Evolutionary conservation across 805 yeast species (phyloP).

Genomic region (Cyberlindnera petersonii): DNA sequence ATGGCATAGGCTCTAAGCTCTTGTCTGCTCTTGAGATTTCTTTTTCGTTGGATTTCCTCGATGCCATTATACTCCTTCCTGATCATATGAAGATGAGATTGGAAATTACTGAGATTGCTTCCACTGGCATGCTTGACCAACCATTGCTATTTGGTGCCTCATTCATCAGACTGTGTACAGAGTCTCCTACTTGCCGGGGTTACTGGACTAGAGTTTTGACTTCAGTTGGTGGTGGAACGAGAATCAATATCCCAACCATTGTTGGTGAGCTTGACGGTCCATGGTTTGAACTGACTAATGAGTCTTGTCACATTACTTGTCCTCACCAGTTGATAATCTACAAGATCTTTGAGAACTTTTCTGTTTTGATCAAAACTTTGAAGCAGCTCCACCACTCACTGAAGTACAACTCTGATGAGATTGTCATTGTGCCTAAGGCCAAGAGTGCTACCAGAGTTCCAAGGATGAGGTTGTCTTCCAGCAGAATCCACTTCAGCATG

Average conservation of each 20-base stretch:
- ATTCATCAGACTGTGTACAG: conserved; percentile 43
- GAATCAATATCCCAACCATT: conserved; percentile 30
- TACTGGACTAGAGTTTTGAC: conserved; percentile 49
- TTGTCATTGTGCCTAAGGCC: conserved; percentile 37
- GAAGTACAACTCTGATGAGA: conserved; percentile 35
- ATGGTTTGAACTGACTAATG: conserved; percentile 38
- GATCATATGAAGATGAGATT: conserved; percentile 46
- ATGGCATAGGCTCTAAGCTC: conserved; percentile 17
- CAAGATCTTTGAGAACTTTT: conserved; percentile 73
- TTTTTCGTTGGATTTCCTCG: conserved; percentile 22
- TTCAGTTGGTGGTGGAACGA: conserved; percentile 33
- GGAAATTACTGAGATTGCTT: conserved; percentile 35
- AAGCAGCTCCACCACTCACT: conserved; percentile 56
- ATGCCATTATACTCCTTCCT: conserved; percentile 36
- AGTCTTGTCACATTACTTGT: conserved; percentile 47
- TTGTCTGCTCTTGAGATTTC: conserved; percentile 24
- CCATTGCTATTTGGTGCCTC: conserved; percentile 28
- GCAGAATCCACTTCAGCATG: conserved; percentile 55
- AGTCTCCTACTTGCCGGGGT: conserved; percentile 45
- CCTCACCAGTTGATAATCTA: conserved; percentile 77
- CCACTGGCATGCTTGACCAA: conserved; percentile 20
- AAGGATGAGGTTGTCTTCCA: conserved; percentile 49
- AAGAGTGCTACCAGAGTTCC: conserved; percentile 50
- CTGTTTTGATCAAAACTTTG: conserved; percentile 62
- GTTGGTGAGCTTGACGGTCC: conserved; percentile 22